A percentile compares a stretch with the other conserved stretches of the same genome.
Conservation (phyloP, 345 rosid species). For the Arabidopsis arenosa region DNA sequence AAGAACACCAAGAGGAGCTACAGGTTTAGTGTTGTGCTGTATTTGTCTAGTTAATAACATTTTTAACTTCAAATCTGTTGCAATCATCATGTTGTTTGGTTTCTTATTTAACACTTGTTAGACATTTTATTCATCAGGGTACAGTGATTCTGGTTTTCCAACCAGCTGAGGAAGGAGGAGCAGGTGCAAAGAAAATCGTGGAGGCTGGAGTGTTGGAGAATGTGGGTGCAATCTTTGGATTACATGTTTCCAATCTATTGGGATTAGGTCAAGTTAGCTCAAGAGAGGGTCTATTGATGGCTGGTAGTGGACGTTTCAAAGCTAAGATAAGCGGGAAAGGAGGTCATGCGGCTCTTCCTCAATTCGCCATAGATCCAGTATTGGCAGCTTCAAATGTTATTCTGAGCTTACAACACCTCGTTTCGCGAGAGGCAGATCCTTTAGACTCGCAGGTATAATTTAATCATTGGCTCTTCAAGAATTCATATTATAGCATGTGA, state of each 20-base stretch:
- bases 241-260: conserved; percentile 51
- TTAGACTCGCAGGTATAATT: conserved; percentile 73
- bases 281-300: conserved; percentile 63
- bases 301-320: conserved; percentile 69
- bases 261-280: conserved; percentile 60
- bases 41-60: neutral
- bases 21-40: conserved; percentile 28
- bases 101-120: neutral
- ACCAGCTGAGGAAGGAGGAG: conserved; percentile 92
- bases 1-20: conserved; percentile 50
- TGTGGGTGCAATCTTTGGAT: conserved; percentile 71
- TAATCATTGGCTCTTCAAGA: neutral
- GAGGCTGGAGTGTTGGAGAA: conserved; percentile 67
- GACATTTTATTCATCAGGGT: conserved; percentile 52
- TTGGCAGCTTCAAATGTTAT: conserved; percentile 77
- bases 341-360: conserved; percentile 87
- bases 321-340: conserved; percentile 80
- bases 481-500: neutral
- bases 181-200: conserved; percentile 75
- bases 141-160: conserved; percentile 80
- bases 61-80: neutral
- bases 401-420: conserved; percentile 78
- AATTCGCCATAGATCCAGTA: conserved; percentile 69
- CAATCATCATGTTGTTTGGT: neutral
- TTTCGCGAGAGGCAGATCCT: conserved; percentile 89